Conservation (phyloP, 2,329 filamentous ascomycete species). For the Talaromyces sp. region DNA sequence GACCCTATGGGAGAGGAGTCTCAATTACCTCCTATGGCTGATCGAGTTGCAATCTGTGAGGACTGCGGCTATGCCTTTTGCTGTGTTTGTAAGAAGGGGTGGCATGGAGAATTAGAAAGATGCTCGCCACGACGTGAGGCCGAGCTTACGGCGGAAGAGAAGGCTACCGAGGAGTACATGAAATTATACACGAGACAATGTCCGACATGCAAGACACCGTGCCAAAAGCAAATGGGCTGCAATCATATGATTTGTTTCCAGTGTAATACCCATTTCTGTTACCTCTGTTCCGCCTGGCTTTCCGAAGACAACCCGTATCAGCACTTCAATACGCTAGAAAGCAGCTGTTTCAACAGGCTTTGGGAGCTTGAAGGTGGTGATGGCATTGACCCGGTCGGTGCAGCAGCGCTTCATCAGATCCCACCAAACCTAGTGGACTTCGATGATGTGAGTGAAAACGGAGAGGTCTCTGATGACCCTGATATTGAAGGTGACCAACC, state of each 20-base stretch:
- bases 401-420: conserved; percentile 36
- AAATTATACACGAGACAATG: conserved; percentile 76
- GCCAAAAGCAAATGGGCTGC: conserved; percentile 88
- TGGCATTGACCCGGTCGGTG: conserved; percentile 38
- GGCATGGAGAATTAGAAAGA: conserved; percentile 87
- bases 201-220: conserved; percentile 77
- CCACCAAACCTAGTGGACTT: conserved; percentile 32
- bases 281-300: conserved; percentile 86
- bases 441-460: conserved; percentile 24
- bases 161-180: conserved; percentile 81
- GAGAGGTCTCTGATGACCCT: conserved; percentile 13
- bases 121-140: conserved; percentile 57
- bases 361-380: conserved; percentile 89
- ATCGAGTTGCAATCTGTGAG: conserved; percentile 77
- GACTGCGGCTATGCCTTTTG: conserved; percentile 91
- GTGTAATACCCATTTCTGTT: conserved; percentile 91
- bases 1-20: conserved; percentile 42
- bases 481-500: conserved; percentile 17
- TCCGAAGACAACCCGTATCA: conserved; percentile 73
- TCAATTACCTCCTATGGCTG: conserved; percentile 46
- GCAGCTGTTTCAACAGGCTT: conserved; percentile 73
- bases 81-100: conserved; percentile 65
- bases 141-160: conserved; percentile 77
- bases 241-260: conserved; percentile 95
- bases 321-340: conserved; percentile 73